Base-by-base conservation (phyloP, 176 grass and related monocot genomes). In the Rhynchospora tenuis region DNA sequence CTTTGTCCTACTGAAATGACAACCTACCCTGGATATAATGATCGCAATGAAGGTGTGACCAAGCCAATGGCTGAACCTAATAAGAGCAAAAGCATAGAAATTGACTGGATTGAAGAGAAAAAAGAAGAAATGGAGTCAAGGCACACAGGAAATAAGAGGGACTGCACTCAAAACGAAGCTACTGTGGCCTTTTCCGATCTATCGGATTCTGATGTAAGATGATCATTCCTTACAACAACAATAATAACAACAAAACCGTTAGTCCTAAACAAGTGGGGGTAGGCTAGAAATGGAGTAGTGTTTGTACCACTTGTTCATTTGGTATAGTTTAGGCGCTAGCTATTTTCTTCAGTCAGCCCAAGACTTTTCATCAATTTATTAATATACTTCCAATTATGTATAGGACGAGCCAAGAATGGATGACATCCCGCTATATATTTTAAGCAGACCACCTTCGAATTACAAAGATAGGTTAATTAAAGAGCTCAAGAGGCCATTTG, bases 381-480 rank as follows among this genome's bases (percentile, higher is more conserved):
- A 47, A 24, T 48, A 14, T 23, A 73, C 64, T 73, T 73, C 3
- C 15, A 12, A 2, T 22, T 44, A 19, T 73, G 10, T 70, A 9
- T 8, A 57, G 38, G 50, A 51, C 3, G 60, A 72, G 8, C 44
- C 69, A 22, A 29, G 11, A 84, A 48, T 46, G 57, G 24, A 72
- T 80, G 91, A 87, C 55, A 81, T 78, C 31, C 89, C 93, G 4
- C 46, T 59, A 55, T 86, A 92, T 81, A 90, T 92, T 27, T 62
- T 54, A 71, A 60, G 17, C 38, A 90, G 88, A 60, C 88, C 89
- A 47, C 64, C 88, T 27, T 94, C 92, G 65, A 62, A 64, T 42
- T 98, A 91, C 84, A 94, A 91, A 80, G 38, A 23, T 64, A 89
- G 73, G 84, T 88, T 98, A 55, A 79, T 98, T 70, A 4, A 67